Percentiles rank a stretch among this genome's conserved stretches.
These are phyloP conservation scores for Fusarium verrucosum DNA, from an alignment of 2,329 filamentous ascomycete species.

Conservation along the genomic window DNA sequence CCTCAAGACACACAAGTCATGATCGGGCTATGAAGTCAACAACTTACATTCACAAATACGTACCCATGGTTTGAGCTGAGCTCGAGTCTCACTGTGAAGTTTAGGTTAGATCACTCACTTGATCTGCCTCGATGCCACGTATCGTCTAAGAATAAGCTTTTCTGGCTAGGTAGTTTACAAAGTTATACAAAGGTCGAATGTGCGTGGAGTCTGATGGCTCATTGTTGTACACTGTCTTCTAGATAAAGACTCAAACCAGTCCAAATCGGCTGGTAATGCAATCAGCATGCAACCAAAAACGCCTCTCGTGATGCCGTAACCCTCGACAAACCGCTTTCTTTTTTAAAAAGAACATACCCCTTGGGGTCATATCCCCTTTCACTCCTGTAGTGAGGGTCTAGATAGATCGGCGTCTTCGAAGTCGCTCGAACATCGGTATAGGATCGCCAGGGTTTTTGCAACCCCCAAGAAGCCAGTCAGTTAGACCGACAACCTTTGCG, in stretches of 20 bases:
- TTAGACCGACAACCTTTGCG: conserved; percentile 86
- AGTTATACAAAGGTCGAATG: conserved; percentile 18
- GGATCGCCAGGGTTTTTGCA: conserved; percentile 57
- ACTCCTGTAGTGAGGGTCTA: conserved; percentile 2
- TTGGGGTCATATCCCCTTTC: neutral
- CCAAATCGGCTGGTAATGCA: conserved; percentile 6
- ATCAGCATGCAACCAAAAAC: conserved; percentile 29
- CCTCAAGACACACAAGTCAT: neutral
- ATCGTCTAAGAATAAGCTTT: conserved; percentile 1
- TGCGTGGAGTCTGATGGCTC: conserved; percentile 41
- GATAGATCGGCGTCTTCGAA: conserved; percentile 38
- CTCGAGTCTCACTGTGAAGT: neutral
- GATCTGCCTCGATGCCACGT: neutral
- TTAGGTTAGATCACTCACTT: neutral
- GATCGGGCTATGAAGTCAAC: neutral
- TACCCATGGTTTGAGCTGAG: too few species aligned
- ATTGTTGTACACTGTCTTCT: conserved; percentile 40
- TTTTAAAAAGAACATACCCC: neutral
- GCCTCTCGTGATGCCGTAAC: conserved; percentile 26
- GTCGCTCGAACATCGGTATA: conserved; percentile 50
- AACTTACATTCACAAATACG: neutral
- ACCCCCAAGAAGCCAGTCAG: conserved; percentile 91
- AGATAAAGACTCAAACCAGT: conserved; percentile 9
- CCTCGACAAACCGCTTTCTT: neutral
- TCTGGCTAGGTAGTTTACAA: conserved; percentile 36